A percentile compares a stretch with the other conserved stretches of the same genome.
These are phyloP conservation scores for Zarea fungicola DNA, from an alignment of 2,329 filamentous ascomycete species.

Conservation along the genomic window DNA sequence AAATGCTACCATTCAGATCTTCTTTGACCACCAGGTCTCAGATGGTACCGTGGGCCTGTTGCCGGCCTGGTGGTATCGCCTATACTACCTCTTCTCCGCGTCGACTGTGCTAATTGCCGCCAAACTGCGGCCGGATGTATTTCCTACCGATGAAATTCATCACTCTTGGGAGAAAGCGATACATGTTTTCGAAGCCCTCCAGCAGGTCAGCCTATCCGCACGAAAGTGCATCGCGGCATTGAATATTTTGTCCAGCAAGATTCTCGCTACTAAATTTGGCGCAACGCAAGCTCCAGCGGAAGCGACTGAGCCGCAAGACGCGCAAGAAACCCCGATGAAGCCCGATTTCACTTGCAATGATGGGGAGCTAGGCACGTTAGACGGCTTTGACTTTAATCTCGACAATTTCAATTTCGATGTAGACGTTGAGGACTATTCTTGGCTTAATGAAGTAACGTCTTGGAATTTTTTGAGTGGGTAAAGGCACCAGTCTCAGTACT, in stretches of 20 bases:
- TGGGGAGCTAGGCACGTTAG: not conserved
- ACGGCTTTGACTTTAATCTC: constrained; percentile 18
- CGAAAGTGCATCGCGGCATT: constrained; percentile 28
- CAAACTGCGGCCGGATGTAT: constrained; percentile 28
- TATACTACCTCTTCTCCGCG: constrained; percentile 33
- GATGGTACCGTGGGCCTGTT: constrained; percentile 29
- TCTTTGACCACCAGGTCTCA: constrained; percentile 25
- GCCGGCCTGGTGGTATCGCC: constrained; percentile 35
- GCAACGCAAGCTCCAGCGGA: not conserved
- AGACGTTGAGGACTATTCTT: constrained; percentile 27
- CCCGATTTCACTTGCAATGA: not conserved
- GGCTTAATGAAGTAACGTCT: constrained; percentile 28
- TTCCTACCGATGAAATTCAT: constrained; percentile 22
- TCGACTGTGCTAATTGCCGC: constrained; percentile 32
- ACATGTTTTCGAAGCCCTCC: constrained; percentile 27
- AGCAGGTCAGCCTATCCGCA: constrained; percentile 29
- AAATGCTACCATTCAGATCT: constrained; percentile 26
- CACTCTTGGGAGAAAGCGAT: constrained; percentile 30
- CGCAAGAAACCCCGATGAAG: not conserved
- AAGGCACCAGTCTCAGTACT: too few species aligned
- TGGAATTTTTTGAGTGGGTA: constrained; percentile 26
- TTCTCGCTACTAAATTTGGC: constrained; percentile 16
- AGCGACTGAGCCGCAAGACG: not conserved
- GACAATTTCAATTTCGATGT: constrained; percentile 26
- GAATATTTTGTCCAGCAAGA: constrained; percentile 30